Conservation (phyloP, 805 yeast species). For the Saccharomycopsis vini region DNA sequence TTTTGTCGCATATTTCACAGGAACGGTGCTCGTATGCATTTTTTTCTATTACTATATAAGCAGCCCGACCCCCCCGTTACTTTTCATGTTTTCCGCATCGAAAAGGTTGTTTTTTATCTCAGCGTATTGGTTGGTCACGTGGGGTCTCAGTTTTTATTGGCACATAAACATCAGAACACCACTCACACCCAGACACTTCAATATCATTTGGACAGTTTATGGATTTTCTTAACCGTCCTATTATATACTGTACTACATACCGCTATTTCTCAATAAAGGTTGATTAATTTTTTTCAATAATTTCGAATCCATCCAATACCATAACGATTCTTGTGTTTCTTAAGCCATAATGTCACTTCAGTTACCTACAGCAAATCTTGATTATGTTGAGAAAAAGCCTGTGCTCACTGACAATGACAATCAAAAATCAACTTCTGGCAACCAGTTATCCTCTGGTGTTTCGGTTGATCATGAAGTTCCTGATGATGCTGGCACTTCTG, state of each 20-base stretch:
- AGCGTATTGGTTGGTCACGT: constrained; percentile 6
- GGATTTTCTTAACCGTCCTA: no score
- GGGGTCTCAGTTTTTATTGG: neutral
- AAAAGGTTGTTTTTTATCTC: no score
- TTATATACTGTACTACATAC: no score
- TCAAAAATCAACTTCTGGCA: neutral
- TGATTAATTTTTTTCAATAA: no score
- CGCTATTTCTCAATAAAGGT: no score
- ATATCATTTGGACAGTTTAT: neutral
- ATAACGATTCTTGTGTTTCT: neutral
- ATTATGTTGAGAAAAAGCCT: constrained; percentile 14
- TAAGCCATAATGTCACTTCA: constrained; percentile 12
- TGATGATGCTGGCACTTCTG: constrained; percentile 70
- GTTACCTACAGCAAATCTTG: constrained; percentile 13
- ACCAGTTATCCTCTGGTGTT: neutral
- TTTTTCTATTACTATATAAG: constrained; percentile 5
- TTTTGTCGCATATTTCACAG: constrained; percentile 1
- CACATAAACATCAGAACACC: no score
- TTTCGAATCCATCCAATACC: no score
- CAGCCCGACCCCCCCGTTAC: constrained; percentile 8
- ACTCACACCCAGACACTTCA: neutral
- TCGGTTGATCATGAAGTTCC: constrained; percentile 2
- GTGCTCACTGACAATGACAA: constrained; percentile 3
- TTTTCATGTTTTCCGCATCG: constrained; percentile 21
- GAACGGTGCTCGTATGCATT: constrained; percentile 1